Evolutionary conservation across 108 stramenopile genomes (phyloP).

Genomic region (Cyclotella distinguenda): DNA sequence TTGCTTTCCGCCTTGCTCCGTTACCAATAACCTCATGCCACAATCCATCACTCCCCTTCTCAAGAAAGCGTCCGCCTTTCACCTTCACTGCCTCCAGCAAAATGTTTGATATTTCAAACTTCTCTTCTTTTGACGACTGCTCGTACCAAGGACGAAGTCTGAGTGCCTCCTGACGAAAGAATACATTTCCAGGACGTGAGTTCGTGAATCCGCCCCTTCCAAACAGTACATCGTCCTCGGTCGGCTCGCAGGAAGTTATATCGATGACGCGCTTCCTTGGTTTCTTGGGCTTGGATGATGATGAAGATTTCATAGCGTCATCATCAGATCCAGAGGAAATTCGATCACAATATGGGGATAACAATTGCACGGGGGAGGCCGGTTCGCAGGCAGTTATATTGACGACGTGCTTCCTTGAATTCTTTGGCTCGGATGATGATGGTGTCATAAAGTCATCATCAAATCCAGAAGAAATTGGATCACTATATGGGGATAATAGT

Average conservation of each 20-base stretch:
- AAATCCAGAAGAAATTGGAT: too few species aligned
- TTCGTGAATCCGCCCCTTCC: slow-evolving; percentile 78
- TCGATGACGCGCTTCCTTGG: slow-evolving; percentile 19
- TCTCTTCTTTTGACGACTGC: slow-evolving; percentile 30
- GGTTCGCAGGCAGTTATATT: too few species aligned
- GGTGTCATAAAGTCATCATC: too few species aligned
- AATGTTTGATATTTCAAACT: slow-evolving; percentile 29
- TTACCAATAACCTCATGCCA: slow-evolving; percentile 48
- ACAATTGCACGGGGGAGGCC: too few species aligned
- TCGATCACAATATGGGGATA: too few species aligned
- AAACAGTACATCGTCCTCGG: slow-evolving; percentile 72
- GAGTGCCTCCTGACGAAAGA: slow-evolving; percentile 52
- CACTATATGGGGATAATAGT: too few species aligned
- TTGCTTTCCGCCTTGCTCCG: slow-evolving; percentile 45
- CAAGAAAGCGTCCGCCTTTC: slow-evolving; percentile 35
- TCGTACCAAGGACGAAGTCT: slow-evolving; percentile 24
- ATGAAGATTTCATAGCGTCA: too few species aligned
- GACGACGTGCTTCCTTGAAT: too few species aligned
- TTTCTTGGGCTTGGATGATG: slow-evolving; percentile 16
- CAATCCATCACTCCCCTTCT: slow-evolving; percentile 39
- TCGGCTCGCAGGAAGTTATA: slow-evolving; percentile 18
- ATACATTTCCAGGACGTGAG: slow-evolving; percentile 63
- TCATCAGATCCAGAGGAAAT: too few species aligned
- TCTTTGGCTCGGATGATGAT: too few species aligned
- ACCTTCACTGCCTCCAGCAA: slow-evolving; percentile 31